Percentiles rank a stretch among this genome's conserved stretches.
These are phyloP conservation scores for Tricholoma hemisulphureum DNA, from an alignment of 768 basidiomycete genomes.

Conservation along the genomic window DNA sequence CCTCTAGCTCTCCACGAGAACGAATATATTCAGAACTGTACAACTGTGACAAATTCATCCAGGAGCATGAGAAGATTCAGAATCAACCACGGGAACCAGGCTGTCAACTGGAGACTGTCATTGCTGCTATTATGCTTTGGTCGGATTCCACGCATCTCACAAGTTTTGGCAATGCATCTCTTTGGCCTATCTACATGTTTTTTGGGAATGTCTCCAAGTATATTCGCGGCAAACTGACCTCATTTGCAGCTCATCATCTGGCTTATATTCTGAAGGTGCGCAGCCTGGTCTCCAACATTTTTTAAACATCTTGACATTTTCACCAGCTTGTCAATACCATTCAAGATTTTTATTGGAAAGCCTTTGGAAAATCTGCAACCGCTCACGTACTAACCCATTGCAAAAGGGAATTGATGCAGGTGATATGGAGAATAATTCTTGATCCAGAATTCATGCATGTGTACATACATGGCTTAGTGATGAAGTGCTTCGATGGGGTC, in stretches of 20 bases:
- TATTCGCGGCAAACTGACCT: conserved; percentile 23
- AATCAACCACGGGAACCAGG: background rate
- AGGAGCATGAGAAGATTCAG: background rate
- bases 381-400: conserved; percentile 28
- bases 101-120: background rate
- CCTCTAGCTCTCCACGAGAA: background rate
- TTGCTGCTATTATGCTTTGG: conserved; percentile 24
- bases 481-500: conserved; percentile 29
- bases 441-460: conserved; percentile 27
- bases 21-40: background rate
- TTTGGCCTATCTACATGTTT: conserved; percentile 42
- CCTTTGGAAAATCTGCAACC: conserved; percentile 10
- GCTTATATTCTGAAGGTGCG: conserved; percentile 39
- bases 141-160: conserved; percentile 38
- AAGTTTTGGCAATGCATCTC: conserved; percentile 30
- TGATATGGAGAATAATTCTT: conserved; percentile 25
- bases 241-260: conserved; percentile 32
- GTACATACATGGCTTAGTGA: conserved; percentile 26
- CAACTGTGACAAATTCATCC: background rate
- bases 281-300: background rate
- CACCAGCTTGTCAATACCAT: conserved; percentile 29
- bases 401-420: conserved; percentile 31
- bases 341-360: conserved; percentile 21
- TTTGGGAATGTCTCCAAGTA: conserved; percentile 41
- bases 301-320: background rate